Percentiles rank a stretch among this genome's conserved stretches.
Conservation (phyloP, 2,329 filamentous ascomycete genomes). For the Aspergillus neoniger region DNA sequence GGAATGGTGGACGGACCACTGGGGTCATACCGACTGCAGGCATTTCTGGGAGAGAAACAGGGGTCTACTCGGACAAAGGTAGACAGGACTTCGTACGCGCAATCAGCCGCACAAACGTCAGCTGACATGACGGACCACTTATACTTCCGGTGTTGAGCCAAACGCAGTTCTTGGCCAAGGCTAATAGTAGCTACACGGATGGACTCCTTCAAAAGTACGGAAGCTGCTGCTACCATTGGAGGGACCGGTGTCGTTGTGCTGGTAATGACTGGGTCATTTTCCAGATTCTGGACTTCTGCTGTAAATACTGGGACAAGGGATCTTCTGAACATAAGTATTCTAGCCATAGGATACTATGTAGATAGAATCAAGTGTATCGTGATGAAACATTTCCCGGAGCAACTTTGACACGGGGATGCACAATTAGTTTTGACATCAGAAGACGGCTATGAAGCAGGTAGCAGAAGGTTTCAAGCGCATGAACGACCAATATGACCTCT, state of each 20-base stretch:
- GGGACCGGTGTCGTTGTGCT: neutral
- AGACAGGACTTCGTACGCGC: conserved; percentile 11
- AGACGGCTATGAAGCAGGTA: no score
- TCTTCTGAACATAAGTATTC: neutral
- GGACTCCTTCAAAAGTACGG: no score
- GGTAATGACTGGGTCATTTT: neutral
- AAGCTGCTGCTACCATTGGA: no score
- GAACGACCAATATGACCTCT: no score
- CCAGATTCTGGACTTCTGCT: neutral
- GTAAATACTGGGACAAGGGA: neutral
- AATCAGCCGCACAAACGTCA: neutral
- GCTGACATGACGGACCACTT: neutral
- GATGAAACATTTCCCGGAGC: neutral
- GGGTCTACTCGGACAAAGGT: conserved; percentile 68
- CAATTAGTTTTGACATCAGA: no score
- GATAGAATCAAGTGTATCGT: neutral
- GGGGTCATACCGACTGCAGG: conserved; percentile 76
- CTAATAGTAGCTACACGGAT: no score
- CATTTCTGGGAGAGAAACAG: conserved; percentile 85
- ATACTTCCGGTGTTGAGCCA: neutral
- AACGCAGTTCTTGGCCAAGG: neutral
- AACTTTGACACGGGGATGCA: no score
- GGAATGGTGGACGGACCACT: conserved; percentile 94
- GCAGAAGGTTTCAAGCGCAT: no score
- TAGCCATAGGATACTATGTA: neutral